Conservation (phyloP, 371 early-diverging fungal species). For the Nematocida homosporus region DNA sequence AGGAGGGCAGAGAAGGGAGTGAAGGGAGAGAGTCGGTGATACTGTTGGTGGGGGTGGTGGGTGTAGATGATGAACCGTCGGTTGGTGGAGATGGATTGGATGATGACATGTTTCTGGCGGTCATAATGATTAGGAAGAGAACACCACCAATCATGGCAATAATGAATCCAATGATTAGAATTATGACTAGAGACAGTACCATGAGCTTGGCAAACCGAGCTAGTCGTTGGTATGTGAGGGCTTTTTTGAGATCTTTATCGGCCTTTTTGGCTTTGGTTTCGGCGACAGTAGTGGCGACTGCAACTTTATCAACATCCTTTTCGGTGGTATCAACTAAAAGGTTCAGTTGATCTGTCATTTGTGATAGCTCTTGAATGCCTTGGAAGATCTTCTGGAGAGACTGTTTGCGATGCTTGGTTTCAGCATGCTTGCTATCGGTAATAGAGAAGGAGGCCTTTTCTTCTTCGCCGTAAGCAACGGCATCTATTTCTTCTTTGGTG, state of each 20-base stretch:
- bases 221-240: conserved; percentile 63
- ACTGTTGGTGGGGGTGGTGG: background rate
- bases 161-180: conserved; percentile 13
- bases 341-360: conserved; percentile 64
- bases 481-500: conserved; percentile 65
- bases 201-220: conserved; percentile 60
- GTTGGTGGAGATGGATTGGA: background rate
- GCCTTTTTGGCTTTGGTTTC: conserved; percentile 63
- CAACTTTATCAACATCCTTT: conserved; percentile 63
- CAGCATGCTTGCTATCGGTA: background rate
- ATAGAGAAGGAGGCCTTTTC: conserved; percentile 55
- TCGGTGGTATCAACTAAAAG: conserved; percentile 55
- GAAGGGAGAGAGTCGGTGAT: background rate
- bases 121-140: conserved; percentile 13
- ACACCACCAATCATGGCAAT: conserved; percentile 16
- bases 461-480: conserved; percentile 59
- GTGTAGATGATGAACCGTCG: background rate
- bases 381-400: conserved; percentile 61
- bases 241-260: conserved; percentile 63
- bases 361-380: conserved; percentile 60
- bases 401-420: conserved; percentile 61
- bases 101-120: background rate
- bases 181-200: conserved; percentile 21
- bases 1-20: no score
- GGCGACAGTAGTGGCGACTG: conserved; percentile 50